Evolutionary conservation across 1,284 basidiomycete genomes (phyloP).

Genomic region (Cystobasidiaceae sp.): DNA sequence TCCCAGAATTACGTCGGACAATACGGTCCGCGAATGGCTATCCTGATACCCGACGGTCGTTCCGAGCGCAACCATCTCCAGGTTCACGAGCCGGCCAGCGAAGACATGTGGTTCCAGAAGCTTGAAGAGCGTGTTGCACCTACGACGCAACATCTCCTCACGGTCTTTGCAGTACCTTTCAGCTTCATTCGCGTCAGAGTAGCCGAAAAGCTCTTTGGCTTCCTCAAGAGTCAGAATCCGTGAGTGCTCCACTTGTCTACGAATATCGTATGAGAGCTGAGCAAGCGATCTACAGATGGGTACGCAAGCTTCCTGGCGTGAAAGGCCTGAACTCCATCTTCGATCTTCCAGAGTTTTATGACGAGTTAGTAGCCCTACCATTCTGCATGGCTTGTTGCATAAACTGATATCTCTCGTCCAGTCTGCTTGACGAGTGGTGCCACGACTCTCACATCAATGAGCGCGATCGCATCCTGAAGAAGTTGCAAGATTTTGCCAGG

Average conservation of each 20-base stretch:
- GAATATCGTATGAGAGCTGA: neutral
- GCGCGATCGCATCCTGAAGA: constrained; percentile 12
- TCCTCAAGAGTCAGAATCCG: constrained; percentile 23
- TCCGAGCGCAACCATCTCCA: constrained; percentile 22
- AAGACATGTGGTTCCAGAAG: constrained; percentile 25
- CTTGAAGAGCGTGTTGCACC: constrained; percentile 7
- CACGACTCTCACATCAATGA: constrained; percentile 30
- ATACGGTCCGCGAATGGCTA: constrained; percentile 22
- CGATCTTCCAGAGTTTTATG: constrained; percentile 31
- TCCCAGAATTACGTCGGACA: constrained; percentile 27
- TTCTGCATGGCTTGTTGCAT: too few species aligned
- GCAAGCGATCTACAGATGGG: neutral
- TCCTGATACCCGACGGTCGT: constrained; percentile 22
- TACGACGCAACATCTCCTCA: constrained; percentile 32
- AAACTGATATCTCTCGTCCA: neutral
- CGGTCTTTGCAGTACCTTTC: constrained; percentile 32
- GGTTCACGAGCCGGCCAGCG: constrained; percentile 7
- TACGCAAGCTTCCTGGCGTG: constrained; percentile 29
- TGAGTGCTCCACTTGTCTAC: neutral
- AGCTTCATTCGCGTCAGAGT: constrained; percentile 30
- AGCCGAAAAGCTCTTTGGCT: constrained; percentile 28
- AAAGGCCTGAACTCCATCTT: constrained; percentile 29
- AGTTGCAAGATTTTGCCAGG: constrained; percentile 29
- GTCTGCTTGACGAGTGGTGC: constrained; percentile 29
- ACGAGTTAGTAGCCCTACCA: constrained; percentile 31